Conservation (phyloP, 345 rosid species). For the Triadica sebifera region DNA sequence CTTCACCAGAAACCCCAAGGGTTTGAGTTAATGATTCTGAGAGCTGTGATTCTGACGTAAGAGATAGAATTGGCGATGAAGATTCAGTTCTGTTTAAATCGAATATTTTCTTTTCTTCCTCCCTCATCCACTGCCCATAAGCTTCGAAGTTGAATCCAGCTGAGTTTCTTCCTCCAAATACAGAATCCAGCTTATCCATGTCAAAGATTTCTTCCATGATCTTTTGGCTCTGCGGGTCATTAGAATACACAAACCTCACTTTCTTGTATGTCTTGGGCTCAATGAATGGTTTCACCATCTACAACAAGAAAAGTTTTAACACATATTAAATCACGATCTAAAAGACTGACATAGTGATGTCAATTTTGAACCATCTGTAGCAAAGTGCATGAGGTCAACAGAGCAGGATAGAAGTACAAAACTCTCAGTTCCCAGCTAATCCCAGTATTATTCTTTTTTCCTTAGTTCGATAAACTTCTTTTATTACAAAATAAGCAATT, state of each 20-base stretch:
- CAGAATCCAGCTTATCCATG: conserved; percentile 50
- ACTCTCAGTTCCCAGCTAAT: not conserved
- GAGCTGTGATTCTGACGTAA: conserved; percentile 10
- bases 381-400: not conserved
- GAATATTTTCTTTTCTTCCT: conserved; percentile 42
- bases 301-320: conserved; percentile 4
- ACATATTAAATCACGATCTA: not conserved
- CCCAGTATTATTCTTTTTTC: not conserved
- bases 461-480: not conserved
- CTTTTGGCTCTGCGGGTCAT: conserved; percentile 44
- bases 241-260: conserved; percentile 54
- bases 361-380: not conserved
- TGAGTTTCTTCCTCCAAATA: conserved; percentile 58
- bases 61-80: conserved; percentile 13
- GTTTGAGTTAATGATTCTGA: conserved; percentile 7
- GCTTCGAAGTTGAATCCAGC: conserved; percentile 39
- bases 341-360: not conserved
- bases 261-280: conserved; percentile 66
- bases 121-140: conserved; percentile 49
- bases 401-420: not conserved
- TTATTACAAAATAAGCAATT: not conserved
- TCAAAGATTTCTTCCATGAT: conserved; percentile 55
- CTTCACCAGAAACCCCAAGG: conserved; percentile 23
- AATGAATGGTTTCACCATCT: conserved; percentile 69
- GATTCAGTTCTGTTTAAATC: conserved; percentile 8